A percentile compares a stretch with the other conserved stretches of the same genome.
Conservation (phyloP, 805 yeast genomes). For the Kazachstania taianensis region DNA sequence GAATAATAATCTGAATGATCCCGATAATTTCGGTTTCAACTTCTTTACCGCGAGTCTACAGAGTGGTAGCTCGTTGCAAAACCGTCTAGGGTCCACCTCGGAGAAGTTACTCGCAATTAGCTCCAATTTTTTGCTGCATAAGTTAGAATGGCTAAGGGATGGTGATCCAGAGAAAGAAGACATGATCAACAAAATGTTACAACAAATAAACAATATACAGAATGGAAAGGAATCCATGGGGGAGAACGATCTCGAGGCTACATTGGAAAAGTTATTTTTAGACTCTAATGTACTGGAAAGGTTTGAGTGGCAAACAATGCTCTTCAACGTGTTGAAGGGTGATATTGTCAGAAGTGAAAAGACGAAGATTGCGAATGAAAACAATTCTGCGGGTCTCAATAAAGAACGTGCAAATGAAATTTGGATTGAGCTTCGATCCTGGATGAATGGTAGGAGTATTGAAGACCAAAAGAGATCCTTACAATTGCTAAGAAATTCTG, state of each 20-base stretch:
- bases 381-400: conserved; percentile 19
- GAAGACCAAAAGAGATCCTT: conserved; percentile 69
- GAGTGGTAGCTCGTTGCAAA: conserved; percentile 7
- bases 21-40: conserved; percentile 2
- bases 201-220: neutral
- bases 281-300: conserved; percentile 52
- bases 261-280: conserved; percentile 14
- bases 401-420: conserved; percentile 34
- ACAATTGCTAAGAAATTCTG: conserved; percentile 55
- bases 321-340: conserved; percentile 82
- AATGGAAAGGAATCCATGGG: neutral
- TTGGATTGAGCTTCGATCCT: conserved; percentile 85
- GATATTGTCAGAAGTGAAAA: conserved; percentile 90
- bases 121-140: conserved; percentile 19
- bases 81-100: conserved; percentile 10
- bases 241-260: neutral
- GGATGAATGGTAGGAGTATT: conserved; percentile 69
- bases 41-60: conserved; percentile 1
- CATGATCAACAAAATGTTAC: neutral
- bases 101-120: conserved; percentile 17
- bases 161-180: neutral
- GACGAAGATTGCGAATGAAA: conserved; percentile 52
- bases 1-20: conserved; percentile 15
- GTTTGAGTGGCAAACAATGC: conserved; percentile 93
- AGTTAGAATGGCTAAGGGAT: conserved; percentile 26